Evolutionary conservation across 805 yeast species (phyloP), one percentile per base, ranked within the genome.

Genomic region (Candida boidinii): DNA sequence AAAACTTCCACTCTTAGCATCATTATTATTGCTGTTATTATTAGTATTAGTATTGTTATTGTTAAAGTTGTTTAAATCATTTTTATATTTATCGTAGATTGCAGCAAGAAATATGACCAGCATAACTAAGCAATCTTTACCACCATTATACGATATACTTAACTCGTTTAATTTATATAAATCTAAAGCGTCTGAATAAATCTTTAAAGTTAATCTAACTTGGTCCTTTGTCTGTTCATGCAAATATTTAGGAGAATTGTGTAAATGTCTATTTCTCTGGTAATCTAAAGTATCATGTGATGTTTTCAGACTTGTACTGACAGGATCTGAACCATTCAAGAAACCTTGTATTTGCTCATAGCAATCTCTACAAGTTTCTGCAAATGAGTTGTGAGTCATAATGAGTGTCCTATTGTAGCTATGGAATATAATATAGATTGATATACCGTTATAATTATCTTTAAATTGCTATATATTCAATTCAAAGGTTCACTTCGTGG

Each of bases 81-180:
- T 30, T 26, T 39, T 49, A 32, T 27, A 44, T 26, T 35, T 44
- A 23, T 40, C 41, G 30, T 53, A 53, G 11, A 56, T 43, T 27
- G 72, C 73, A 2, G 92, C 79, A 32, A 88, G 58, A 34, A 84
- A 74, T 5, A 92, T 49, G 12, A 86, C 62, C 35, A 92, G 66
- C 80, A 90, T 76, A 21, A 88, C 96, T 29, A 88, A 71, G 48
- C 97, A 92, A 58, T 92, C 98, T 51, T 92, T 92, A 2, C 98
- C 98, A 9, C 98, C 98, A 52, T 92, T 92, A 55, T 81, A 92
- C 2, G 95, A 82, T 11, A 92, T 65, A 0, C 96, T 80, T 4
- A 83, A 57, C 37, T 80, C 77, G 10, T 66, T 60, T 11, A 60
- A 33, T 2, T 41, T 36, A 36, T 48, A 52, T 17, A 35, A 29